Evolutionary conservation across 441 rosid genomes (phyloP), one percentile per base, ranked within the genome.

Genomic region (Codiaeum variegatum): DNA sequence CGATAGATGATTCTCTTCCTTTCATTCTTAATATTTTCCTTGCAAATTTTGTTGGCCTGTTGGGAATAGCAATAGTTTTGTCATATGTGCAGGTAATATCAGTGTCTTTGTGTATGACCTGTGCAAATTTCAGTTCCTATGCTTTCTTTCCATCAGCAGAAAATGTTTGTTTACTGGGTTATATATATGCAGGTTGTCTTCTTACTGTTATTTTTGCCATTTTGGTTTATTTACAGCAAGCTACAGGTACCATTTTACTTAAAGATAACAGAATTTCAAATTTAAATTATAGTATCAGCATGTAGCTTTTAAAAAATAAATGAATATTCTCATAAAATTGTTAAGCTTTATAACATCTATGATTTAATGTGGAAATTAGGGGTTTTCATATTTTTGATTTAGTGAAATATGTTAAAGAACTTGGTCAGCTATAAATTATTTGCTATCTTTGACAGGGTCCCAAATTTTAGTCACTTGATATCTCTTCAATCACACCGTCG

Each of bases 1-100:
- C 94, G 36, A 93, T 95, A 67, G 99, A 93, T 76, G 99, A 95
- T 86, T 93, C 99, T 71, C 99, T 95, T 67, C 99, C 99, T 29
- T 95, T 95, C 77, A 90, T 95, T 55, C 90, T 95, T 83, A 95
- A 95, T 85, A 93, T 93, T 78, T 95, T 95, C 72, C 86, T 95
- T 31, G 99, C 99, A 76, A 89, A 91, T 81, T 90, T 91, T 84
- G 98, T 93, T 65, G 95, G 96, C 73, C 86, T 95, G 79, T 70
- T 95, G 82, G 99, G 99, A 71, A 87, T 91, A 80, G 89, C 88
- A 69, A 72, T 89, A 64, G 88, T 95, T 73, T 82, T 95, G 83
- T 91, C 96, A 60, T 95, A 83, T 78, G 98, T 93, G 79, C 97
- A 93, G 99, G 98, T 95, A 80, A 66, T 62, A 9, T 31, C 72